phyloP scores from a whole-genome alignment of 306 rosid genomes.

The Vicia faba region DNA sequence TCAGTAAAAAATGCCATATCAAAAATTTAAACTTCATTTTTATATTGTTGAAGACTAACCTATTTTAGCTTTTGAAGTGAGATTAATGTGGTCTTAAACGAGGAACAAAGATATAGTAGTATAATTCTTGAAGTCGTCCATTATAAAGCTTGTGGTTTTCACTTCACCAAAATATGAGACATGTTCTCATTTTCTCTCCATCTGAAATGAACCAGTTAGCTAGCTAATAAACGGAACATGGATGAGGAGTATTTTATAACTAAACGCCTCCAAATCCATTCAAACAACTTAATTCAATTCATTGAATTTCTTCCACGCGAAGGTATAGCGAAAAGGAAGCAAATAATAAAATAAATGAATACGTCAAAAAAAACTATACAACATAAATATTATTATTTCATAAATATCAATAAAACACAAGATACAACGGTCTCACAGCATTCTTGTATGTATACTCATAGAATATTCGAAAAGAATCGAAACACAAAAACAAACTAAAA shows the following conservation, averaged over 20 bases:
- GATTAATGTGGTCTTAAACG: too few species aligned
- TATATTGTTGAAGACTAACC: too few species aligned
- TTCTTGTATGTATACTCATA: neutral
- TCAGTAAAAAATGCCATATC: too few species aligned
- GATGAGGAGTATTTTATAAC: too few species aligned
- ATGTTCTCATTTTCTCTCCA: neutral
- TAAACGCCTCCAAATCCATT: too few species aligned
- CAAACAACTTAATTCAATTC: neutral
- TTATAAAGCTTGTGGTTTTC: neutral
- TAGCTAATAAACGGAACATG: too few species aligned
- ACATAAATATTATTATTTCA: neutral
- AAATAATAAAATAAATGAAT: neutral
- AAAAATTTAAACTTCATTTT: too few species aligned
- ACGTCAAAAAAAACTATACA: neutral
- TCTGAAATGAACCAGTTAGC: neutral
- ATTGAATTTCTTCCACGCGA: neutral
- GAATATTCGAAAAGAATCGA: neutral
- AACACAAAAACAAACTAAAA: conserved; percentile 3
- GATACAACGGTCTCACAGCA: neutral
- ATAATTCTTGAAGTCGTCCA: neutral
- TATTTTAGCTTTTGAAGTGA: too few species aligned
- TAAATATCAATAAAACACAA: neutral
- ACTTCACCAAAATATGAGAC: neutral
- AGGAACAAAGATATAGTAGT: neutral
- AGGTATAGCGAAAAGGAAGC: neutral